These are phyloP conservation scores for Magnusiomyces ingens DNA, from an alignment of 1,139 yeast genomes.

Conservation along the genomic window DNA sequence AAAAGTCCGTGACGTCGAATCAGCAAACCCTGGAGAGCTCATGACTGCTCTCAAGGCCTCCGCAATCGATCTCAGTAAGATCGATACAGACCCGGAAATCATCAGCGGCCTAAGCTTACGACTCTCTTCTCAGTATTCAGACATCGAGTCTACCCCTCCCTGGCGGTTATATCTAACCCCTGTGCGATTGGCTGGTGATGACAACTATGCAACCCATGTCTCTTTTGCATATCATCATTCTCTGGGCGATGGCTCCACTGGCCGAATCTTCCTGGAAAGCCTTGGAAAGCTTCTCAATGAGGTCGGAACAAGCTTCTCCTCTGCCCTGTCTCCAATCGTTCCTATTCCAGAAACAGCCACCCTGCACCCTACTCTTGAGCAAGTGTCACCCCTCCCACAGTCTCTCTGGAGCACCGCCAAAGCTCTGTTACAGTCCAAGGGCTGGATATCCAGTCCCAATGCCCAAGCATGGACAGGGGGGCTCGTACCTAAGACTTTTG, in stretches of 20 bases:
- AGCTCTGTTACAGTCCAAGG: not conserved
- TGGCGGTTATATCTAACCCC: slow-evolving; percentile 11
- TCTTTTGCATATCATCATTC: slow-evolving; percentile 13
- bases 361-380: slow-evolving; percentile 9
- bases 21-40: not conserved
- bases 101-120: not conserved
- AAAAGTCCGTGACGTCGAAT: not conserved
- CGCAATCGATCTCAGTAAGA: not conserved
- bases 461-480: slow-evolving; percentile 7
- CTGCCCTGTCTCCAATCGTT: no score
- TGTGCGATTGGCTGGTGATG: not conserved
- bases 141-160: slow-evolving; percentile 11
- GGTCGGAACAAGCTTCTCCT: not conserved
- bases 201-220: not conserved
- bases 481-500: slow-evolving; percentile 1
- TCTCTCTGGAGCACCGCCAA: not conserved
- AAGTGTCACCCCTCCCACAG: slow-evolving; percentile 1
- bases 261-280: slow-evolving; percentile 6
- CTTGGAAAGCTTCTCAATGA: slow-evolving; percentile 6
- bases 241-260: slow-evolving; percentile 14
- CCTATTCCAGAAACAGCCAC: not conserved
- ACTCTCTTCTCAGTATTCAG: not conserved
- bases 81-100: slow-evolving; percentile 1
- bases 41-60: not conserved
- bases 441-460: not conserved